These are phyloP conservation scores for Eucalyptus regnans DNA, from an alignment of 345 rosid genomes.

Conservation along the genomic window DNA sequence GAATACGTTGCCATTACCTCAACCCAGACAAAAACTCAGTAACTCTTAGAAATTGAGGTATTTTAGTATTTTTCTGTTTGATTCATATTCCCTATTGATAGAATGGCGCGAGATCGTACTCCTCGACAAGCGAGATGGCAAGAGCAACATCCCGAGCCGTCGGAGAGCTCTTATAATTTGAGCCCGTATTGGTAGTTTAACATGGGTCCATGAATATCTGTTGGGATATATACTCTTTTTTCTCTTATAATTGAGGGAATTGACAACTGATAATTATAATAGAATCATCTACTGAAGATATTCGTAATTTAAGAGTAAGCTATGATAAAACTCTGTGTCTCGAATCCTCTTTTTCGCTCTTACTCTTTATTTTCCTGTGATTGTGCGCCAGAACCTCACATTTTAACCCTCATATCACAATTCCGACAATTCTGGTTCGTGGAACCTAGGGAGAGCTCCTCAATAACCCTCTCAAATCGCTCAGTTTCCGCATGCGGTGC, in stretches of 20 bases:
- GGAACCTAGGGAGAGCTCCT: neutral
- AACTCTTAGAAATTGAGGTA: neutral
- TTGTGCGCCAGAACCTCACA: accelerated
- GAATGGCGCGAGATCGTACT: too few relatives aligned
- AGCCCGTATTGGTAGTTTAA: accelerated
- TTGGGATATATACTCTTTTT: accelerated
- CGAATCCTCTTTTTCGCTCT: accelerated
- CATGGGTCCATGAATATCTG: accelerated
- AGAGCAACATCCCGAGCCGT: accelerated
- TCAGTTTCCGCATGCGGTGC: accelerated
- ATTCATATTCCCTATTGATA: too few relatives aligned
- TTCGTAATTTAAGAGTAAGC: accelerated
- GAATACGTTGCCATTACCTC: neutral
- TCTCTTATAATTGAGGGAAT: too few relatives aligned
- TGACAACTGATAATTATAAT: too few relatives aligned
- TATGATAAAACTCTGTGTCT: accelerated
- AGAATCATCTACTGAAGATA: accelerated
- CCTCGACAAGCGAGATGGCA: accelerated
- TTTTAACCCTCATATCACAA: neutral
- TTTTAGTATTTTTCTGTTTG: neutral
- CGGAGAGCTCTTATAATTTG: too few relatives aligned
- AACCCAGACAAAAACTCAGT: neutral
- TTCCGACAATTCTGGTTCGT: too few relatives aligned
- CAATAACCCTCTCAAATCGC: neutral
- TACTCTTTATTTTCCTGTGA: accelerated